Evolutionary conservation across 208 protist species (phyloP), one percentile per base, ranked within the genome.

Genomic region (Trypanosomatidae sp.): DNA sequence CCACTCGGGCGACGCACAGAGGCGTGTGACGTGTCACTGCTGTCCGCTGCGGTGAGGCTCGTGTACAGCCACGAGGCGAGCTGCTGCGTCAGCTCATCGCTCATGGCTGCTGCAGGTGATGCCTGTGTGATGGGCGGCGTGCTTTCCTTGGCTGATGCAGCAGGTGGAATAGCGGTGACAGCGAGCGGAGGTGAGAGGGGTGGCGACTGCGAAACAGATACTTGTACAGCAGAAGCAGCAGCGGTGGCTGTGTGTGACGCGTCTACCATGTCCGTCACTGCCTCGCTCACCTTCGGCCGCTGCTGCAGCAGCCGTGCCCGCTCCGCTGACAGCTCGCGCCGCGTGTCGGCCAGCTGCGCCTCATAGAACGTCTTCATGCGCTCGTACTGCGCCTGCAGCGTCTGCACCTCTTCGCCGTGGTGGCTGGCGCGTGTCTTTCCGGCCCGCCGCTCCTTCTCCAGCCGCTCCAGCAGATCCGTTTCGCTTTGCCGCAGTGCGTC

Each of bases 341-440:
- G 81, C 47, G 91, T 78, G 79, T 96, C 91, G 2, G 88, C 86
- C 52, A 96, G 74, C 79, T 94, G 86, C 9, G 84, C 66, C 53
- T 96, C 91, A 71, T 91, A 93, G 33, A 88, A 85, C 12, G 83
- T 82, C 52, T 88, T 87, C 66, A 90, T 75, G 25, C 89, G 89
- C 71, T 90, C 89, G 67, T 89, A 86, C 80, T 96, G 86, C 17
- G 68, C 28, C 64, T 80, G 81, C 70, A 93, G 75, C 30, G 84
- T 84, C 46, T 66, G 66, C 28, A 91, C 76, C 68, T 93, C 84
- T 28, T 86, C 81, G 17, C 74, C 71, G 71, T 91, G 88, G 53
- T 87, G 83, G 36, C 46, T 59, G 17, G 85, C 85, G 13, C 74
- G 56, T 19, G 76, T 68, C 64, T 77, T 80, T 2, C 62, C 80